A percentile compares a stretch with the other conserved stretches of the same genome.
These are phyloP conservation scores for Leishmania braziliensis DNA, from an alignment of 208 protist species.

Conservation along the genomic window DNA sequence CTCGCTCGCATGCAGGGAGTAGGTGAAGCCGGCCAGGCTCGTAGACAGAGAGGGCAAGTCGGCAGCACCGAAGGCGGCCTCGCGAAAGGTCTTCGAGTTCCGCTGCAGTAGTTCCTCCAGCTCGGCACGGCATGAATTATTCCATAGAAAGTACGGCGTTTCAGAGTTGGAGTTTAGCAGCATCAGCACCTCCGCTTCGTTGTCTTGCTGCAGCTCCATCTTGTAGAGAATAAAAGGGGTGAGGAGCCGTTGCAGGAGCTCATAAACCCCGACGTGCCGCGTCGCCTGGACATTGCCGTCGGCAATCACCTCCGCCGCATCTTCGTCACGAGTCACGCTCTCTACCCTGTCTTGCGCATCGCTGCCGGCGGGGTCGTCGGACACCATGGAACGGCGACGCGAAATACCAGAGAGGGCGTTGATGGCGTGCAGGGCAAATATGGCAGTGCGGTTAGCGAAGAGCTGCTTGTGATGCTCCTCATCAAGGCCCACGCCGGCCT, in stretches of 20 bases:
- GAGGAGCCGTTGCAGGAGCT: conserved; percentile 68
- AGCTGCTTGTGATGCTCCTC: conserved; percentile 86
- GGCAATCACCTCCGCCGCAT: neutral
- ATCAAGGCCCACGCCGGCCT: conserved; percentile 55
- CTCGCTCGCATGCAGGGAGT: conserved; percentile 68
- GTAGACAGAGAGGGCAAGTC: conserved; percentile 27
- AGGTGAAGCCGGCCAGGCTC: conserved; percentile 51
- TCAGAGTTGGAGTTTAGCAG: conserved; percentile 86
- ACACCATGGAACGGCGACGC: neutral
- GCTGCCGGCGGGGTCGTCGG: neutral
- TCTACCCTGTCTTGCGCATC: neutral
- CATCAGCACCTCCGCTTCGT: conserved; percentile 67
- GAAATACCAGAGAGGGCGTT: conserved; percentile 60
- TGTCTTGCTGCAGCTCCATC: conserved; percentile 37
- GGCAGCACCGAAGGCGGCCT: conserved; percentile 45
- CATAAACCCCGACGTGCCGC: conserved; percentile 37
- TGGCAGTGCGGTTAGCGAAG: conserved; percentile 73
- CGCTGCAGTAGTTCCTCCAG: conserved; percentile 62
- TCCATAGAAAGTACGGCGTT: conserved; percentile 90
- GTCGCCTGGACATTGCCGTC: conserved; percentile 23
- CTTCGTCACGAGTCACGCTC: neutral
- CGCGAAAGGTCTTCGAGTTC: conserved; percentile 55
- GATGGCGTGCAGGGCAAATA: conserved; percentile 69
- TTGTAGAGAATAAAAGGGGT: conserved; percentile 82
- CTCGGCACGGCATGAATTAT: conserved; percentile 81